Base-by-base conservation (phyloP, 352 stramenopile species). In the Globisporangium carolinianum region DNA sequence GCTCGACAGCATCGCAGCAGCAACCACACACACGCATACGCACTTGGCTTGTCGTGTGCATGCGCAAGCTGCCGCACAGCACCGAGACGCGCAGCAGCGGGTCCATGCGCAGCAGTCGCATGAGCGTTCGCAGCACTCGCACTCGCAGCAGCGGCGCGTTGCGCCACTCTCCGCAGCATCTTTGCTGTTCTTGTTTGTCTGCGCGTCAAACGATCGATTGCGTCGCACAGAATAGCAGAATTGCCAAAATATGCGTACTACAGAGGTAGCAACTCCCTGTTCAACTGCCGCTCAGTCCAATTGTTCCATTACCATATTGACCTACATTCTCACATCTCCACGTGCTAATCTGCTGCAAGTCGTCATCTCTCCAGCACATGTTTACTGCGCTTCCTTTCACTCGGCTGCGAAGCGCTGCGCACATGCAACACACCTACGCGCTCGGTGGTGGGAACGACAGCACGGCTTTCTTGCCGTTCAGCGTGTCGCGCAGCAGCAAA, bases 391-490 rank as follows among this genome's bases (percentile, higher is more conserved):
- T 32, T 24, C 2, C 24, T 24, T 32, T 32, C 24, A 32, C 2
- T 32, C 3, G 24, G 24, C 24, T 32, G 24, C 24, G 24, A 32
- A 32, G 24, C 24, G 24, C 24, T 32, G 24, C 2, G 24, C 24
- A 32, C 24, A 32, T 32, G 24, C 24, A 32, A 32, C 24, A 32
- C 24, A 32, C 24, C 24, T 32, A 32, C 24, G 24, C 24, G 24
- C 1, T 24, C 32, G 82, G 81, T 17, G 81, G 81, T 0, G 82
- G 79, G 60, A 94, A 94, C 15, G 74, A 86, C 17, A 94, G 67
- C 57, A 91, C 77, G 57, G 90, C 76, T 51, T 94, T 94, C 58
- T 85, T 85, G n/a, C 84, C 84, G 51, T 76, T 83, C 10, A 94
- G 69, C 35, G 84, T 88, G 57, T 94, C 79, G 15, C 84, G 81